Base-by-base conservation (phyloP, 1,139 yeast species). In the Tardiomyces blankii region DNA sequence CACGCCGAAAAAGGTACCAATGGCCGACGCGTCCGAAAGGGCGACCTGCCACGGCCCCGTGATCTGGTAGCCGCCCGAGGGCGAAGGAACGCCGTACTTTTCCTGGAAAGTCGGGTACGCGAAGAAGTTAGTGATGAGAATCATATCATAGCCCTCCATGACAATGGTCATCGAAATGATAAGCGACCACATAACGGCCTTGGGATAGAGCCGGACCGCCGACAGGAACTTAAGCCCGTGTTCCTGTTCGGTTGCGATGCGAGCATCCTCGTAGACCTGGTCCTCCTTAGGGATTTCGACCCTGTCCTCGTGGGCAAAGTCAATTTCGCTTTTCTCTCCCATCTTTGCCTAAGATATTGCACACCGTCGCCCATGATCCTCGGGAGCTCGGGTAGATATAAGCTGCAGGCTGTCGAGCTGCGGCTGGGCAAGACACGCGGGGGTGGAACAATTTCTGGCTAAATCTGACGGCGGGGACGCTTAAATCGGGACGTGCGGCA, bases 141-240 rank as follows among this genome's bases (percentile, higher is more conserved):
- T 57, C 33, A 61, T 54, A 50, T 72, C 77, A 55, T 69, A 73
- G 33, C 77, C 77, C 49, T 69, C 75, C 75, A 70, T 71, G 46
- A 72, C 54, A 43, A 72, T 57, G 28, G 70, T 67, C 14, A 65
- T 54, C 1, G 73, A 67, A 46, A 71, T 57, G 30, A 69, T 51
- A 30, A 70, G 48, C 2, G 74, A 68, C 75, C 75, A 72, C 46
- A 66, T 45, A 2, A 64, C 65, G 5, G 75, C 73, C 46, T 59
- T 61, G 13, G 67, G 68, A 45, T 63, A 65, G 13, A 42, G 46
- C 32, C 56, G 65, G 43, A 75, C 50, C 46, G 75, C 77, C 52
- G 73, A 69, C 30, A 46, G 51, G 45, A 73, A 60, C 3, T 71
- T 52, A 75, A 73, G 69, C 13, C 46, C 46, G 52, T 72, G 30